These are phyloP conservation scores for Auricularia sp. DNA, from an alignment of 768 basidiomycete genomes.

Conservation along the genomic window DNA sequence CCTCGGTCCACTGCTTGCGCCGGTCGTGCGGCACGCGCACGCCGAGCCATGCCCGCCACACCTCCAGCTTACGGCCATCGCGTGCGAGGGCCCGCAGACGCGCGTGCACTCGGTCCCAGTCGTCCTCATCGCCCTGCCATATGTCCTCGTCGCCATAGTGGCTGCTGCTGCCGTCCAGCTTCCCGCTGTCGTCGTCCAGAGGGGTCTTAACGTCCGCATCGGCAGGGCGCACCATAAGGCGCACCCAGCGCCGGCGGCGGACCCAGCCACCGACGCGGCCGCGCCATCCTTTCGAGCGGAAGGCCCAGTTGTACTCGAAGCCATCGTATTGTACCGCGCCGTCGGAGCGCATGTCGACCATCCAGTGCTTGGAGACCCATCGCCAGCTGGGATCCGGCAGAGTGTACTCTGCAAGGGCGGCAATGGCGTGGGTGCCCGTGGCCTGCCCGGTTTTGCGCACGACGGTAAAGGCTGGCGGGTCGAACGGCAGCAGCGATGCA, in stretches of 20 bases:
- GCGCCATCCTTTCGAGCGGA: conserved; percentile 58
- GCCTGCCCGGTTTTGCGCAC: conserved; percentile 24
- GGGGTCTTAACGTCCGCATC: conserved; percentile 9
- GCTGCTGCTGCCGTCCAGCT: conserved; percentile 1
- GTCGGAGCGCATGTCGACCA: conserved; percentile 81
- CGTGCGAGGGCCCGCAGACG: conserved; percentile 44
- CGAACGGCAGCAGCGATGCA: conserved; percentile 56
- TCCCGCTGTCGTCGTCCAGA: conserved; percentile 2
- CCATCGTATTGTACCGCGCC: conserved; percentile 75
- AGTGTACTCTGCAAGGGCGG: conserved; percentile 53
- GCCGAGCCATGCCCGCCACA: conserved; percentile 66
- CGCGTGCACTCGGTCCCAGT: conserved; percentile 50
- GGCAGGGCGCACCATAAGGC: conserved; percentile 71
- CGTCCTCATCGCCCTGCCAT: conserved; percentile 48
- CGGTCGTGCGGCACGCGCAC: conserved; percentile 21
- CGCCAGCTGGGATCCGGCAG: conserved; percentile 74
- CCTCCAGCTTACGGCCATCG: conserved; percentile 67
- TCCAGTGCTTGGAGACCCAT: conserved; percentile 75
- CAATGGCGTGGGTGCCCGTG: conserved; percentile 26
- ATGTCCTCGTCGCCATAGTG: conserved; percentile 13
- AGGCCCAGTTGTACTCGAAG: conserved; percentile 79
- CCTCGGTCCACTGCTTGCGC: conserved; percentile 38
- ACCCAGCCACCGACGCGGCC: conserved; percentile 64
- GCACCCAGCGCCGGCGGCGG: conserved; percentile 69
- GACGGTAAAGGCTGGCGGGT: conserved; percentile 66